Conservation (phyloP, 116 monocot genomes). For the Posidonia oceanica region DNA sequence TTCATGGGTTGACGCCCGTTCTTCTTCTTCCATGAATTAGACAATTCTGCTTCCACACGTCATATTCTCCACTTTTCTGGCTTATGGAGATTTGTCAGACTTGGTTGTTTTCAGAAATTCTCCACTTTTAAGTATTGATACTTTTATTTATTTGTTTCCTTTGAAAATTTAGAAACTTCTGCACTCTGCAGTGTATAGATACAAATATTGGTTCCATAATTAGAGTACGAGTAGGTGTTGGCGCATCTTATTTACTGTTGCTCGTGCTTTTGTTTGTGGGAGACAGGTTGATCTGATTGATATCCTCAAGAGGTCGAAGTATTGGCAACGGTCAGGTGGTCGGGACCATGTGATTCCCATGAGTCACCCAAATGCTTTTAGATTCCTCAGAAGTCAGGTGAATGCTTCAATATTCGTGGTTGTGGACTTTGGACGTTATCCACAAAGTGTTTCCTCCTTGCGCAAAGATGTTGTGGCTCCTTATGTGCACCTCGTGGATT, state of each 20-base stretch:
- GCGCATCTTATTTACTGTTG: not conserved
- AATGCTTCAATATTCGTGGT: constrained; percentile 85
- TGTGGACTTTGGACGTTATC: constrained; percentile 77
- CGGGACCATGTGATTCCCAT: constrained; percentile 92
- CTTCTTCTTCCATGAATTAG: no score
- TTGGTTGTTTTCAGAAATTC: no score
- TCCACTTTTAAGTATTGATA: no score
- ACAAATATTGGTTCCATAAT: not conserved
- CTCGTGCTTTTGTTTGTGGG: not conserved
- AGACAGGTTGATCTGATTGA: constrained; percentile 65
- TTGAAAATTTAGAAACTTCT: no score
- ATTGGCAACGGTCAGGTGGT: constrained; percentile 72
- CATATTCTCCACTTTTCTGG: no score
- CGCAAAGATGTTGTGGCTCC: constrained; percentile 84
- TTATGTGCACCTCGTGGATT: constrained; percentile 78
- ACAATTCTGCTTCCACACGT: no score
- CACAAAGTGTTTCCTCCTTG: constrained; percentile 41
- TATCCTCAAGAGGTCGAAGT: constrained; percentile 52
- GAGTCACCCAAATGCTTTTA: constrained; percentile 96
- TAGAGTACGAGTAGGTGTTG: not conserved
- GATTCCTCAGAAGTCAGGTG: constrained; percentile 65
- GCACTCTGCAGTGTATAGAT: not conserved
- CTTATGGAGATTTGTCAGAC: no score
- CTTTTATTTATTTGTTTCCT: no score
- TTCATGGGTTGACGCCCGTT: no score